These are phyloP conservation scores for Botrytis tulipae DNA, from an alignment of 2,329 filamentous ascomycete species.

Conservation along the genomic window DNA sequence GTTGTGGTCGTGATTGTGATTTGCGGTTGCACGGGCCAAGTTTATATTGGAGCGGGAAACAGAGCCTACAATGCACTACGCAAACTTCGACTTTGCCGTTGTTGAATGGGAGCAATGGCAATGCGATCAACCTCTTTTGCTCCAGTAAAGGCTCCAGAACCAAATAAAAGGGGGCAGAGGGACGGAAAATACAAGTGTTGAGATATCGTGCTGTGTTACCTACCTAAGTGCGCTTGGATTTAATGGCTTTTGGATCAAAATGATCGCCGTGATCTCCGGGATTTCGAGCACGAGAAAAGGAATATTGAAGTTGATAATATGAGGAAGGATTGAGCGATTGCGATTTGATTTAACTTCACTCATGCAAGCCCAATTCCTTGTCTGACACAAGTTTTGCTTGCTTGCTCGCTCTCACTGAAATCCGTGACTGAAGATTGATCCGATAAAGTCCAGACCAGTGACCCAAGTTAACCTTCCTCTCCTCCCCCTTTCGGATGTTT, in stretches of 20 bases:
- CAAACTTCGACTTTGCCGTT: constrained; percentile 12
- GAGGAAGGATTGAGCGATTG: constrained; percentile 16
- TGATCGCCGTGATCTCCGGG: constrained; percentile 14
- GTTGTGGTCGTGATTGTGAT: constrained; percentile 6
- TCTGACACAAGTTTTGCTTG: constrained; percentile 2
- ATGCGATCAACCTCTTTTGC: not conserved
- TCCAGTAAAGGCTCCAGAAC: constrained; percentile 1
- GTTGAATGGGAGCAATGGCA: constrained; percentile 1
- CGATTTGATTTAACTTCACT: constrained; percentile 3
- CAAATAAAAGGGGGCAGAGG: not conserved
- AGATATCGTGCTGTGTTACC: constrained; percentile 17
- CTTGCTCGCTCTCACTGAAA: not conserved
- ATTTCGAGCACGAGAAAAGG: constrained; percentile 4
- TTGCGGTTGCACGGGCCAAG: constrained; percentile 9
- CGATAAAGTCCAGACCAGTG: constrained; percentile 13
- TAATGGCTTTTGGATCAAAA: constrained; percentile 6
- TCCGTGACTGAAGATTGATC: not conserved
- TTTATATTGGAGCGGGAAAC: constrained; percentile 19
- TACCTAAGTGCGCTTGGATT: constrained; percentile 8
- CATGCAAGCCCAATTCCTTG: constrained; percentile 7
- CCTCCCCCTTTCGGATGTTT: not conserved
- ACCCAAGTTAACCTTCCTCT: not conserved
- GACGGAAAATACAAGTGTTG: constrained; percentile 9
- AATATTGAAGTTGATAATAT: constrained; percentile 9
- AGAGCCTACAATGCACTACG: constrained; percentile 15